Evolutionary conservation across 306 rosid genomes (phyloP), one percentile per base, ranked within the genome.

Genomic region (Fragaria iinumae): DNA sequence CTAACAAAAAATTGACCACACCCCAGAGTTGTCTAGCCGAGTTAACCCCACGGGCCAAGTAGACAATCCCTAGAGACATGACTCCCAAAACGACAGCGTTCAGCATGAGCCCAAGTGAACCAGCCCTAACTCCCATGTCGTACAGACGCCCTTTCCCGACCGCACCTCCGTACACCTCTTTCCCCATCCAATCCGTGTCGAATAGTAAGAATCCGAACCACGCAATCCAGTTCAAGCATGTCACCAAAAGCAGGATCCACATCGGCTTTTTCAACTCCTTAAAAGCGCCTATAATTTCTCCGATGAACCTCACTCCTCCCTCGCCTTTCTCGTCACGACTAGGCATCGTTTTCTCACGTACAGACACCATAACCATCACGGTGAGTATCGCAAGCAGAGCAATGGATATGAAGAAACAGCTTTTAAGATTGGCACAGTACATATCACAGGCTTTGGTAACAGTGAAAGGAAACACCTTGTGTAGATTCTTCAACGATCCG

Each of bases 81-180:
- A 12, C 65, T 13, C 65, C 36, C 18, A 59, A 59, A 13, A 59
- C 65, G 65, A 59, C 36, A 11, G 65, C 32, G 36, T 59, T 59
- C 21, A 59, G 3, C 65, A 59, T 59, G 65, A 59, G 65, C 65
- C 65, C 65, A 23, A 59, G 65, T 25, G 65, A 59, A 23, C 65
- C 65, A 59, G 65, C 65, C 65, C 64, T 57, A 25, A 57, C 64
- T 23, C 64, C 64, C 64, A 57, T 23, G 64, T 57, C 64, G 64
- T 57, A 57, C 4, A 57, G 64, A 23, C 36, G 34, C 34, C 64
- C 64, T 57, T 57, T 57, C 17, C 64, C 64, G 16, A 57, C 34
- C 8, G 2, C 6, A 11, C 64, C 34, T 23, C 64, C 64, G 64
- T 57, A 57, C 34, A 57, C 64, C 36, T 57, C 64, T 11, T 57